Conservation (phyloP, 2,329 filamentous ascomycete genomes). For the Chrysosporium queenslandicum region DNA sequence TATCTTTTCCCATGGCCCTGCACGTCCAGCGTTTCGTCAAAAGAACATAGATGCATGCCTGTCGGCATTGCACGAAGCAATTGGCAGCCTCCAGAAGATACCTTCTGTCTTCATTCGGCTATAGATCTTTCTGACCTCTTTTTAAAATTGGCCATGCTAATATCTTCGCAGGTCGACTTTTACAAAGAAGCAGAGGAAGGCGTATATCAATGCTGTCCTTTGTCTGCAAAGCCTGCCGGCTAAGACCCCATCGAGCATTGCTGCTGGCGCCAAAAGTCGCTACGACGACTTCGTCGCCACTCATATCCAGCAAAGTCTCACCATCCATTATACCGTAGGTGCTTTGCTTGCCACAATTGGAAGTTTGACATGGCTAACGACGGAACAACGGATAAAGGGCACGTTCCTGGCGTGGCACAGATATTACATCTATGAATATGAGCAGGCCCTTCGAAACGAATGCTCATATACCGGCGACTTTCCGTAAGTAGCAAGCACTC, state of each 20-base stretch:
- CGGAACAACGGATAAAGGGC: too few species aligned
- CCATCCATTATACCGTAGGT: slow-evolving; percentile 15
- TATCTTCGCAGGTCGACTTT: neutral
- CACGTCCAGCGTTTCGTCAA: too few species aligned
- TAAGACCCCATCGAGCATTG: neutral
- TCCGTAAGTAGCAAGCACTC: slow-evolving; percentile 21
- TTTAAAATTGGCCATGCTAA: too few species aligned
- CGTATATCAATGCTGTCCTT: slow-evolving; percentile 15
- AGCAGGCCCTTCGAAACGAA: slow-evolving; percentile 31
- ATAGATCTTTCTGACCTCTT: too few species aligned
- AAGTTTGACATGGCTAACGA: too few species aligned
- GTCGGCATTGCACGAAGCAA: too few species aligned
- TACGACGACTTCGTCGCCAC: slow-evolving; percentile 14
- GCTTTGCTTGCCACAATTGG: too few species aligned
- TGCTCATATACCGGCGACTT: slow-evolving; percentile 35
- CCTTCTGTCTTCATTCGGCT: too few species aligned
- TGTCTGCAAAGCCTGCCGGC: slow-evolving; percentile 13
- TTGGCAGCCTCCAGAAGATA: too few species aligned
- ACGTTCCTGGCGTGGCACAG: slow-evolving; percentile 32
- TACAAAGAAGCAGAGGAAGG: neutral
- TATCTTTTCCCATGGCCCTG: too few species aligned
- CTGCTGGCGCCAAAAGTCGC: slow-evolving; percentile 14
- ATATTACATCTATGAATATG: slow-evolving; percentile 30
- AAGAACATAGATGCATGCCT: too few species aligned
- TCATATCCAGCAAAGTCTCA: slow-evolving; percentile 13